Evolutionary conservation across 208 protist species (phyloP).

Genomic region (Leishmania arabica): DNA sequence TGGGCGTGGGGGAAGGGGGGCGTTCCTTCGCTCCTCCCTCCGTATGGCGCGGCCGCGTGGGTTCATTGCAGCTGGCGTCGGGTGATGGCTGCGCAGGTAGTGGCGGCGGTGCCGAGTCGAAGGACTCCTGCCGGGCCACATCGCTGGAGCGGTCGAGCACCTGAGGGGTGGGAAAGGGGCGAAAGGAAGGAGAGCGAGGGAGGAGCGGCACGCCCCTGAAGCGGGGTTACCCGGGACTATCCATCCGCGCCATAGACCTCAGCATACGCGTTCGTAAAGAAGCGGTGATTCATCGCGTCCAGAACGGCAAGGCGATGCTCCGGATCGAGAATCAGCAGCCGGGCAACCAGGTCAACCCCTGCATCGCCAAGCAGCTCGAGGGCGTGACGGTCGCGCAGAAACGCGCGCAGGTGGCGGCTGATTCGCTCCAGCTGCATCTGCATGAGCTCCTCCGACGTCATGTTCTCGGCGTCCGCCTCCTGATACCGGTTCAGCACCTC

Average conservation of each 20-base stretch:
- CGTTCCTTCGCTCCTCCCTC: background rate
- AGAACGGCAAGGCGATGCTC: conserved; percentile 51
- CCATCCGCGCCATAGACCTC: conserved; percentile 26
- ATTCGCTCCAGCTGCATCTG: conserved; percentile 32
- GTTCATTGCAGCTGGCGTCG: background rate
- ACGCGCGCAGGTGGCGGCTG: conserved; percentile 35
- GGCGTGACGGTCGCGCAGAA: conserved; percentile 36
- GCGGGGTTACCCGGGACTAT: background rate
- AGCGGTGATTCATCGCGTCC: conserved; percentile 71
- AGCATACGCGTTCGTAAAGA: conserved; percentile 38
- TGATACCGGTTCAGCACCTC: conserved; percentile 29
- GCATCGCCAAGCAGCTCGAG: conserved; percentile 53
- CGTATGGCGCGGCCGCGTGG: background rate
- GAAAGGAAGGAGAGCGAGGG: background rate
- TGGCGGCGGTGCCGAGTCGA: background rate
- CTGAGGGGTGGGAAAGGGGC: background rate
- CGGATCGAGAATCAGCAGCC: conserved; percentile 66
- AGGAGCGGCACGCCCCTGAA: background rate
- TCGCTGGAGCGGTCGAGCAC: background rate
- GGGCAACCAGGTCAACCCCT: conserved; percentile 66
- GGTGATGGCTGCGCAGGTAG: background rate
- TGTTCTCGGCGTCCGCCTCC: conserved; percentile 10
- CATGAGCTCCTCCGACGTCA: conserved; percentile 6
- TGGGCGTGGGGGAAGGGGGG: no score
- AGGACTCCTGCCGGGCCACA: background rate